Evolutionary conservation across 441 rosid species (phyloP), one percentile per base, ranked within the genome.

Genomic region (Populus hybrid): DNA sequence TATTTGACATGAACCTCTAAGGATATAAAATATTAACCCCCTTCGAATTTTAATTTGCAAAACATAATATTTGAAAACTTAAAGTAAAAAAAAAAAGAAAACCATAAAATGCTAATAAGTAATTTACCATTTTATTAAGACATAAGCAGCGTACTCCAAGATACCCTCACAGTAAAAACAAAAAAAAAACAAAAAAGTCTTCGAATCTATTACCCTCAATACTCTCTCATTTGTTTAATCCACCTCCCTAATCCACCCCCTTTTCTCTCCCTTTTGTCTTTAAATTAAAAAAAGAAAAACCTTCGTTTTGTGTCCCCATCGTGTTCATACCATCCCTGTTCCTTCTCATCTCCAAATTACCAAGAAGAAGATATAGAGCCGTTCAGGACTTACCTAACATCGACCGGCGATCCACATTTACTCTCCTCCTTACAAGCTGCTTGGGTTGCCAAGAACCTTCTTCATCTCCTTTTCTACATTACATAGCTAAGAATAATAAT

Each of bases 331-430:
- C 26, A n/a, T 66, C 4, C 35, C 28, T n/a, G 2, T 11, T 14
- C 20, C 35, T 20, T 28, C 30, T 28, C 11, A 14, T 28, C 69
- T 28, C 30, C 11, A 4, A 28, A 12, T 14, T 23, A 8, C 6
- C 10, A 26, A 65, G 69, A 8, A 24, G 50, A 8, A 5, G n/a
- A 16, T 4, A 20, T 50, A 68, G 79, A 69, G 72, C 78, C 69
- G 77, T 73, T 67, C 75, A 23, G 78, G 57, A 10, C 73, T 6
- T 4, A 8, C 34, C 1, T 18, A 36, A 40, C 50, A 40, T 40
- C 50, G 50, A 76, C 87, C 79, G 83, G 75, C 81, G 76, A 74
- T 32, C 77, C 85, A 79, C 61, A 10, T 26, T 9, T 9, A 6
- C 8, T 10, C 38, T 9, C 50, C 38, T 16, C 14, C 3, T 54